phyloP scores from a whole-genome alignment of 129 eudicot species.

The Flaveria linearis region DNA sequence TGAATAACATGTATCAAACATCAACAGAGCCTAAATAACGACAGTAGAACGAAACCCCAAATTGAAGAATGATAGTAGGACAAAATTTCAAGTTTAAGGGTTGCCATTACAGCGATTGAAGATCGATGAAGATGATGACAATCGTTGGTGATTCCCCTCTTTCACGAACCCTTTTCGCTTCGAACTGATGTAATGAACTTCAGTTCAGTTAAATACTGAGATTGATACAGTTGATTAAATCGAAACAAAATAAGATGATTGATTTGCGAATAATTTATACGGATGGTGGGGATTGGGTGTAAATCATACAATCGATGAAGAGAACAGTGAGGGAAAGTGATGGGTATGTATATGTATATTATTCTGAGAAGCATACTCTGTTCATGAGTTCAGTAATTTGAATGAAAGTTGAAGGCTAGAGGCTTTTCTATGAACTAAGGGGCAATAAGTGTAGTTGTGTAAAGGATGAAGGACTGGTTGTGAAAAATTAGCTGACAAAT shows the following conservation, averaged over 20 bases:
- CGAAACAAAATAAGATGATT: too few relatives aligned
- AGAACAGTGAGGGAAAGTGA: slow-evolving; percentile 11
- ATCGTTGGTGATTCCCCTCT: not conserved
- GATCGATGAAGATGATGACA: not conserved
- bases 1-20: not conserved
- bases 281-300: slow-evolving; percentile 15
- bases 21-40: not conserved
- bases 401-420: not conserved
- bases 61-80: not conserved
- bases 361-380: slow-evolving; percentile 10
- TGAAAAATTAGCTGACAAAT: not conserved
- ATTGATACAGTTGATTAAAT: not conserved
- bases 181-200: slow-evolving; percentile 4
- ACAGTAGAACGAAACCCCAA: not conserved
- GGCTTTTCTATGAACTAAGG: not conserved
- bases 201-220: slow-evolving; percentile 16
- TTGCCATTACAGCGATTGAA: not conserved
- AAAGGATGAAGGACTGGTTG: slow-evolving; percentile 10
- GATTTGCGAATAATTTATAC: too few relatives aligned
- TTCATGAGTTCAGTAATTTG: not conserved
- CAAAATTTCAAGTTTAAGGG: not conserved
- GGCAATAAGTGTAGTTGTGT: not conserved
- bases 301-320: slow-evolving; percentile 22
- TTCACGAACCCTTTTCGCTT: too few relatives aligned
- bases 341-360: slow-evolving; percentile 19